Evolutionary conservation across 495 filamentous ascomycete genomes (phyloP).

Genomic region (Articulospora tetracladia): DNA sequence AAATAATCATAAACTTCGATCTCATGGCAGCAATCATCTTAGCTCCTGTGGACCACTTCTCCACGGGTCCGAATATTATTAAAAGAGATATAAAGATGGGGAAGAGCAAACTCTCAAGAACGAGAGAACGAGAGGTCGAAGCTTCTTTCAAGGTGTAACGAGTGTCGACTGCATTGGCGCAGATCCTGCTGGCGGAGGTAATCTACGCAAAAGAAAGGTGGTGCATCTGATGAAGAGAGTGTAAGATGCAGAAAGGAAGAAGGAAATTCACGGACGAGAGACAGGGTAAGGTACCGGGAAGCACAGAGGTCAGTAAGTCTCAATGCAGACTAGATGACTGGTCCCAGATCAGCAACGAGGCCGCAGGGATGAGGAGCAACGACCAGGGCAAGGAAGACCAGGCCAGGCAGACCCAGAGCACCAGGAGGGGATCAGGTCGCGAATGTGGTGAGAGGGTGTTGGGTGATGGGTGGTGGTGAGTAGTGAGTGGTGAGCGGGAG

Average conservation of each 20-base stretch:
- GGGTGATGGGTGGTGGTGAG: no score
- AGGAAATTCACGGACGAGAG: not conserved
- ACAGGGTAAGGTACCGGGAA: not conserved
- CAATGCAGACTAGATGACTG: not conserved
- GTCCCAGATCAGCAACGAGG: not conserved
- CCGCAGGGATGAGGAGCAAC: not conserved
- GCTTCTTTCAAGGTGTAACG: constrained; percentile 16
- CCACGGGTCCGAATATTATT: not conserved
- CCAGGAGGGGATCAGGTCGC: not conserved
- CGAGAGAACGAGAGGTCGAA: constrained; percentile 16
- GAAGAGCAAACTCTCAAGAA: constrained; percentile 4
- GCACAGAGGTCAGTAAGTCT: not conserved
- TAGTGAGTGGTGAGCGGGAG: no score
- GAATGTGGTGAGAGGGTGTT: no score
- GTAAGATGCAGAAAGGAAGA: constrained; percentile 1
- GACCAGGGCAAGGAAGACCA: no score
- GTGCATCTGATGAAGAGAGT: constrained; percentile 10
- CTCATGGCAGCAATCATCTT: constrained; percentile 15
- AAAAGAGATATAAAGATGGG: constrained; percentile 2
- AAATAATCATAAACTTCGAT: constrained; percentile 12
- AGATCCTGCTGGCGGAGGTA: constrained; percentile 15
- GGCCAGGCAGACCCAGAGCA: no score
- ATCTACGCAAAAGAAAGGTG: constrained; percentile 12
- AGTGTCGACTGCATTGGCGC: constrained; percentile 17
- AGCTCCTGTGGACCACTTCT: constrained; percentile 4